Conservation (phyloP, 148 eudicot species). For the Mesembryanthemum crystallinum region DNA sequence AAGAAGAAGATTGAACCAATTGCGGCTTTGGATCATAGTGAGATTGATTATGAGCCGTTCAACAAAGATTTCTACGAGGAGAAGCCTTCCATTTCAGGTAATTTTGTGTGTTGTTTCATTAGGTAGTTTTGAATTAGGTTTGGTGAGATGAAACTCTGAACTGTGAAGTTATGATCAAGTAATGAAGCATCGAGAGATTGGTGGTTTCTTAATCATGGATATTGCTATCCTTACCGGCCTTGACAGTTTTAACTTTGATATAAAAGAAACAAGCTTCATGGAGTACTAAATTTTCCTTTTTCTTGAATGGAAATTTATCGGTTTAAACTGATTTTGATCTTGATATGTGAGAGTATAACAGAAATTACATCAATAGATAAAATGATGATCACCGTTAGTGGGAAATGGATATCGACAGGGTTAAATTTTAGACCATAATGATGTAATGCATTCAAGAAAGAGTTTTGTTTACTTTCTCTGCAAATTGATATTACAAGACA, state of each 20-base stretch:
- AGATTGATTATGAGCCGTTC: constrained; percentile 70
- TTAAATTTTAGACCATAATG: neutral
- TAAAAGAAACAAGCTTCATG: neutral
- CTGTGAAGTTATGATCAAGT: neutral
- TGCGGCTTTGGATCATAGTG: constrained; percentile 74
- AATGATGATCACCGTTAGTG: neutral
- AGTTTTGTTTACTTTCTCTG: neutral
- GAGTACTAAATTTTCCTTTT: neutral
- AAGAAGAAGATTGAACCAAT: constrained; percentile 94
- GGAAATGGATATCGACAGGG: neutral
- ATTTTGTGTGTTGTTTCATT: neutral
- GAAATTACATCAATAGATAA: neutral
- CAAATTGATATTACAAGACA: neutral
- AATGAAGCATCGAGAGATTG: neutral
- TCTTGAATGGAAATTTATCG: too few species aligned
- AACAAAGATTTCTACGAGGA: constrained; percentile 93
- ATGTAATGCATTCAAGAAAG: neutral
- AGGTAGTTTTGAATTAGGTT: neutral
- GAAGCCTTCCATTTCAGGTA: constrained; percentile 85
- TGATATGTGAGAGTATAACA: neutral
- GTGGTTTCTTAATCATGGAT: neutral
- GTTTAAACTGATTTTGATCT: too few species aligned
- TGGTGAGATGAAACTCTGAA: neutral
- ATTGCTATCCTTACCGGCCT: neutral
- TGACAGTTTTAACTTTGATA: neutral